Evolutionary conservation across 208 protist species (phyloP).

Genomic region (Leishmania lainsoni): DNA sequence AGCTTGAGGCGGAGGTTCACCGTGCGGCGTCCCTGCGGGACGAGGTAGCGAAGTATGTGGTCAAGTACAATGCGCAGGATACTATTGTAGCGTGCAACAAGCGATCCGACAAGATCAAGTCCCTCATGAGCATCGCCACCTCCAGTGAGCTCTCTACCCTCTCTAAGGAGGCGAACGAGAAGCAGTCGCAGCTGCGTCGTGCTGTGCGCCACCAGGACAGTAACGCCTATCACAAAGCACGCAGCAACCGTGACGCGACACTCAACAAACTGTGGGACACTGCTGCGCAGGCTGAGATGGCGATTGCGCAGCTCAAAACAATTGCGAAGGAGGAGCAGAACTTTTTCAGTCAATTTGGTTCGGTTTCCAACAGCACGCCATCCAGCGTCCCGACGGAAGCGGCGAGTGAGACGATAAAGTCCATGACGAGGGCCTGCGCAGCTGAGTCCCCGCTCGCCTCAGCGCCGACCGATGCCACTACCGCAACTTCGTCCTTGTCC

Average conservation of each 20-base stretch:
- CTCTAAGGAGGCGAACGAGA: slow-evolving; percentile 39
- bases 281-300: slow-evolving; percentile 35
- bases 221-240: slow-evolving; percentile 39
- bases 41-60: slow-evolving; percentile 16
- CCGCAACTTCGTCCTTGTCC: neutral
- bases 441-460: neutral
- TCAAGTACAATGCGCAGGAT: slow-evolving; percentile 17
- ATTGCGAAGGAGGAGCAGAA: slow-evolving; percentile 50
- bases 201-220: slow-evolving; percentile 43
- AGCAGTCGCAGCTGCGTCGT: slow-evolving; percentile 46
- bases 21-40: slow-evolving; percentile 4
- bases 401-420: neutral
- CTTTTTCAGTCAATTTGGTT: slow-evolving; percentile 43
- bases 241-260: slow-evolving; percentile 43
- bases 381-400: slow-evolving; percentile 2
- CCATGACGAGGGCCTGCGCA: neutral
- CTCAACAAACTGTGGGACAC: slow-evolving; percentile 46
- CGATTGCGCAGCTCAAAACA: slow-evolving; percentile 41
- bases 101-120: slow-evolving; percentile 35
- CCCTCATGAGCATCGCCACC: slow-evolving; percentile 49
- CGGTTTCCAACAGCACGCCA: neutral
- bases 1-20: slow-evolving; percentile 11
- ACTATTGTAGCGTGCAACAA: slow-evolving; percentile 46
- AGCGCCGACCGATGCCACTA: neutral
- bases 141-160: slow-evolving; percentile 35